Conservation (phyloP, 495 filamentous ascomycete species). For the Pseudomonodictys pantanalensis region DNA sequence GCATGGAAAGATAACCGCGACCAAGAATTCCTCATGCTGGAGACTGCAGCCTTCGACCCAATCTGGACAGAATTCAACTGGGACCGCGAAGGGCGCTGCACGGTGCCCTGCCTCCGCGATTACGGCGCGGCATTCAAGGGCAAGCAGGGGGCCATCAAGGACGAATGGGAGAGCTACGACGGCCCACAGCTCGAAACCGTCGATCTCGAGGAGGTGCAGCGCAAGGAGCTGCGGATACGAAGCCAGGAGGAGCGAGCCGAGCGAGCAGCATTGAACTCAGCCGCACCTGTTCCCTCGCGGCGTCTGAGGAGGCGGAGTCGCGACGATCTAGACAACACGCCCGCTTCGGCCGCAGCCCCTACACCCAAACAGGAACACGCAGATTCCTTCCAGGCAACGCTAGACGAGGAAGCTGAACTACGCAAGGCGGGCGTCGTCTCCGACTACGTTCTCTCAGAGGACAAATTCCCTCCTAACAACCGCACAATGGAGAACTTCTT, state of each 20-base stretch:
- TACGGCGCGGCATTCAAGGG: constrained; percentile 52
- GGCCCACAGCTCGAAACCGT: constrained; percentile 39
- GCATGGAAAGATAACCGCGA: constrained; percentile 54
- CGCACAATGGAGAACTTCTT: constrained; percentile 57
- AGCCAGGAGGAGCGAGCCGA: constrained; percentile 12
- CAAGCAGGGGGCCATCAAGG: constrained; percentile 41
- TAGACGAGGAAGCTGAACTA: constrained; percentile 39
- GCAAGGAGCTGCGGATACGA: constrained; percentile 23
- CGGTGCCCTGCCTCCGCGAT: constrained; percentile 54
- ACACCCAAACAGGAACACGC: constrained; percentile 18
- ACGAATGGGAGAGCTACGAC: constrained; percentile 55
- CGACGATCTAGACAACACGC: constrained; percentile 28
- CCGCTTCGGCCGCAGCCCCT: constrained; percentile 23
- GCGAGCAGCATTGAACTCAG: constrained; percentile 11
- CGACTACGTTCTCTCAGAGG: constrained; percentile 46
- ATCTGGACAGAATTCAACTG: constrained; percentile 59
- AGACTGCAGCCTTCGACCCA: constrained; percentile 57
- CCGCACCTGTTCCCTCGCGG: constrained; percentile 17
- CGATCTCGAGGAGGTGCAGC: constrained; percentile 10
- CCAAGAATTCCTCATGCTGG: constrained; percentile 54
- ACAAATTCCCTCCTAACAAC: constrained; percentile 54
- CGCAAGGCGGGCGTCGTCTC: constrained; percentile 37
- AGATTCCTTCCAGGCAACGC: constrained; percentile 37
- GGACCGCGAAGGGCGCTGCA: constrained; percentile 51
- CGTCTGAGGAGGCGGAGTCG: constrained; percentile 14